Evolutionary conservation across 805 yeast species (phyloP), one percentile per base, ranked within the genome.

Genomic region (Lachancea lanzarotensis): DNA sequence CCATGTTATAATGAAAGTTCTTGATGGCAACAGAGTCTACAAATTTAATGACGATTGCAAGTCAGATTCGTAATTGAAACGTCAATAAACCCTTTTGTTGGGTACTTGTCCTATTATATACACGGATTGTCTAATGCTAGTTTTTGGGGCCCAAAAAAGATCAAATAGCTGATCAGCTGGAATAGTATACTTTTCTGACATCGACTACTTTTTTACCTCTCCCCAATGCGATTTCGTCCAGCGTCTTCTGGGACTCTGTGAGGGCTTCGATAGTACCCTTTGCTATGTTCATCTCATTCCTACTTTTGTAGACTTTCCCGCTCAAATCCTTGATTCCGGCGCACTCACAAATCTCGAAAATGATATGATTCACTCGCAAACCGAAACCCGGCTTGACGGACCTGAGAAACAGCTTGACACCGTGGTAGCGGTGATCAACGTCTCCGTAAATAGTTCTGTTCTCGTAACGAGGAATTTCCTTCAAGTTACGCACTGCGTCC

Each of bases 181-280:
- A 78, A 66, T 88, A 89, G 71, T 91, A 93, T 35, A 87, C 81
- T 70, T 84, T 86, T 66, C 95, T 83, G 60, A 93, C 82, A 66
- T 93, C 98, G 32, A 88, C 89, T 59, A 91, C 76, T 75, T 88
- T 88, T 77, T 91, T 91, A 50, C 98, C 98, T 70, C 98, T 80
- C 55, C 82, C 84, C 42, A 81, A 74, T 4, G 98, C 96, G 62
- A 91, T 75, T 56, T 89, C 95, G 57, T 86, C 95, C 56, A 87
- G 74, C 2, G 95, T 76, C 52, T 78, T 78, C 68, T 90, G 98
- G 57, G 80, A 78, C 42, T 75, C 72, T 7, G 58, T 52, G 52
- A 93, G 75, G 1, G 96, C 96, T 63, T 87, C 95, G 47, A 90
- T 73, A 42, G 90, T 77, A 36, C 91, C 93, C 70, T 90, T 89